Evolutionary conservation across 2,329 filamentous ascomycete species (phyloP).

Genomic region (Alternaria sp.): DNA sequence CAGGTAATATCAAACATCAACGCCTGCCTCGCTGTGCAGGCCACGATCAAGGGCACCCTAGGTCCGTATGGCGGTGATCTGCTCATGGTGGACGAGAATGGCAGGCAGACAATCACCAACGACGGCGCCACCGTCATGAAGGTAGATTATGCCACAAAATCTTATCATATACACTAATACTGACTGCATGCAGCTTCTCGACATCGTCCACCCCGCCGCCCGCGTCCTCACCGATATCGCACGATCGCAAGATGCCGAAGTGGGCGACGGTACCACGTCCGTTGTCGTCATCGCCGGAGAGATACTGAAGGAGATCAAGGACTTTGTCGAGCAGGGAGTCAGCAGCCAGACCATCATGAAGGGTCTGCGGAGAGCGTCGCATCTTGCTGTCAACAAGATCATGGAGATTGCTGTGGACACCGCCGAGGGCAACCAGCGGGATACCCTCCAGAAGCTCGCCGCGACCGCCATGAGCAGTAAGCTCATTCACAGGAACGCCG

Average conservation of each 20-base stretch:
- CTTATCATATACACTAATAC: neutral
- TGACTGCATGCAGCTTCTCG: conserved; percentile 73
- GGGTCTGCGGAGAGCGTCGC: conserved; percentile 83
- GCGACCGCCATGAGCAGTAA: conserved; percentile 99
- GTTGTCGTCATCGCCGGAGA: conserved; percentile 98
- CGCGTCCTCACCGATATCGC: conserved; percentile 98
- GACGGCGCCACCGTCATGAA: conserved; percentile 99
- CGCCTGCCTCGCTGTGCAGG: conserved; percentile 93
- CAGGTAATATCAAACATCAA: conserved; percentile 99
- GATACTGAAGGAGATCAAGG: conserved; percentile 95
- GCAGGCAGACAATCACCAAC: conserved; percentile 96
- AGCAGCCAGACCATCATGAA: conserved; percentile 98
- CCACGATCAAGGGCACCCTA: conserved; percentile 92
- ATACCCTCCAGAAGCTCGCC: conserved; percentile 87
- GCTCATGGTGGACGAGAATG: conserved; percentile 94
- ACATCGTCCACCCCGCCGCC: conserved; percentile 97
- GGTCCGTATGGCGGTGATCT: conserved; percentile 97
- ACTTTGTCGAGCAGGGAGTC: conserved; percentile 94
- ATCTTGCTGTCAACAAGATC: conserved; percentile 97
- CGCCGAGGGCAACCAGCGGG: conserved; percentile 79
- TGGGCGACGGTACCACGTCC: conserved; percentile 96
- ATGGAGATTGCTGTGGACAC: conserved; percentile 95
- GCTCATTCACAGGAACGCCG: conserved; percentile 95
- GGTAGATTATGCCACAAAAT: conserved; percentile 55
- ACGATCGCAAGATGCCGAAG: conserved; percentile 97